These are phyloP conservation scores for Penstemon davidsonii DNA, from an alignment of 257 asterid genomes.

Conservation along the genomic window DNA sequence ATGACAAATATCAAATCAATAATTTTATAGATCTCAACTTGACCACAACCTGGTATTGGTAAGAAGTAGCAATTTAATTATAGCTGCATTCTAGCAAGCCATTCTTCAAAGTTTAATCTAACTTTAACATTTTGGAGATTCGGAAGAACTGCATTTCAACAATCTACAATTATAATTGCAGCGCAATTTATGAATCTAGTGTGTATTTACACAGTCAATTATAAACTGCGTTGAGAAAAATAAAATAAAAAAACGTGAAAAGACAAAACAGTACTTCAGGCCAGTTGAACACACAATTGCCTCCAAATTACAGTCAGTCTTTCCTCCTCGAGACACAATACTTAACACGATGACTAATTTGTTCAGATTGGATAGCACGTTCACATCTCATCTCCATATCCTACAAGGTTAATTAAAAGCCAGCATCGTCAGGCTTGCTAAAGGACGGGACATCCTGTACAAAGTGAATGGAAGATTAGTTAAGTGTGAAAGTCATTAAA, in stretches of 20 bases:
- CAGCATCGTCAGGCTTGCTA: slow-evolving; percentile 25
- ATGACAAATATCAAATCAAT: too few species aligned
- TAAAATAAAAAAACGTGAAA: slow-evolving; percentile 3
- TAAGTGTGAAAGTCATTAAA: not conserved
- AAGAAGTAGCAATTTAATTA: too few species aligned
- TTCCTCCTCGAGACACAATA: slow-evolving; percentile 32
- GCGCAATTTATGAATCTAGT: slow-evolving; percentile 46
- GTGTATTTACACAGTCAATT: slow-evolving; percentile 64
- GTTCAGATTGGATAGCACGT: not conserved
- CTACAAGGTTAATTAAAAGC: slow-evolving; percentile 19
- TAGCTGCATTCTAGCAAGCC: not conserved
- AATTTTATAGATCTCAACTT: too few species aligned
- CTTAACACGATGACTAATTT: slow-evolving; percentile 20
- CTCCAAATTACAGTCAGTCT: slow-evolving; percentile 32
- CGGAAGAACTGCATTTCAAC: slow-evolving; percentile 6
- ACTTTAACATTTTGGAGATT: slow-evolving; percentile 2
- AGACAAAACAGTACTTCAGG: slow-evolving; percentile 21
- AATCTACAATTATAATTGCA: slow-evolving; percentile 43
- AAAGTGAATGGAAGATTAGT: not conserved
- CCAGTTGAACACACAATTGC: slow-evolving; percentile 38
- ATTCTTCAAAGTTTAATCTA: not conserved
- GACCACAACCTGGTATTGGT: not conserved
- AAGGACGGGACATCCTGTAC: slow-evolving; percentile 18
- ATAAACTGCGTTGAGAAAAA: slow-evolving; percentile 36
- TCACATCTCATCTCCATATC: slow-evolving; percentile 14